Evolutionary conservation across 1,284 basidiomycete species (phyloP), one percentile per base, ranked within the genome.

Genomic region (Neotropicomus parvogracilis): DNA sequence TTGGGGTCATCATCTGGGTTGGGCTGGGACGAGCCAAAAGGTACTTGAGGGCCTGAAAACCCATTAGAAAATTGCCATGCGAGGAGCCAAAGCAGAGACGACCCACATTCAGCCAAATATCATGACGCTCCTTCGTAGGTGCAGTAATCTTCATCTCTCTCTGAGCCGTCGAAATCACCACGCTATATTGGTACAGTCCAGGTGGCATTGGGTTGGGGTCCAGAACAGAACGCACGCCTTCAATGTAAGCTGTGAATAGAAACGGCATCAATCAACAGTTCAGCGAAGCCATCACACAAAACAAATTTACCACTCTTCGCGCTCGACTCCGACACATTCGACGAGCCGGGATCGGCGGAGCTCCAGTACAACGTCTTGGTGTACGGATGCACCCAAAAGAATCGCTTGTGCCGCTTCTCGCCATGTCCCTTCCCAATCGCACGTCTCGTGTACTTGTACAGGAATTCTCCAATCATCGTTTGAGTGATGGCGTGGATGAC

Each of bases 311-410:
- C 91, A 67, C 91, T 95, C 83, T 99, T 99, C 29, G 94, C 91
- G 64, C 85, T 95, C 14, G 91, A 92, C 70, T 97, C 95, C 4
- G 85, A 82, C 7, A 91, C 88, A 54, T 83, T 85, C 31, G 81
- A 82, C 32, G 89, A 89, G 28, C 92, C 93, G 28, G 95, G 97
- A 71, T 98, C 95, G 27, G 86, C 84, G 26, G 90, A 83, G 59
- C 92, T 95, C 97, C 97, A 99, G 71, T 98, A 98, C 49, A 99
- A 67, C 9, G 93, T 98, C 73, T 93, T 92, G 43, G 94, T 99
- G 67, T 99, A 99, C 21, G 97, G 97, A 70, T 99, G 95, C 13
- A 99, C 85, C 95, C 97, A 99, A 79, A 99, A 97, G 85, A 97
- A 99, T 32, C 97, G 80, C 66, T 83, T 86, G 71, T 99, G 97